Conservation (phyloP, 2,329 filamentous ascomycete species). For the Dryadomyces sulphureus region DNA sequence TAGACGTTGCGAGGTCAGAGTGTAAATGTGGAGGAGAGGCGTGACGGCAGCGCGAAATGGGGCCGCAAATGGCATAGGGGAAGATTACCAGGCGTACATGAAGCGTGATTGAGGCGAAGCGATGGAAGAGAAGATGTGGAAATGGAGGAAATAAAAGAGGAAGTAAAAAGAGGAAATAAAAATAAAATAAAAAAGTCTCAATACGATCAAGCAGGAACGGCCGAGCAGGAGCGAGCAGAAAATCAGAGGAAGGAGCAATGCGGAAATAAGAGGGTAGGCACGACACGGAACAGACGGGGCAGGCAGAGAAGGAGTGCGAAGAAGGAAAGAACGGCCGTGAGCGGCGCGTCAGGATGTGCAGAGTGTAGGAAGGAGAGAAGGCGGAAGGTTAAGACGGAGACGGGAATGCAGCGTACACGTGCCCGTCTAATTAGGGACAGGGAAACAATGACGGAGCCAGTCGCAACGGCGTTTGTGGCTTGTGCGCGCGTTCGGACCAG, state of each 20-base stretch:
- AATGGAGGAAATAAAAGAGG: not conserved
- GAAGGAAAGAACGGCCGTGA: slow-evolving; percentile 9
- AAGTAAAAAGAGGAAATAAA: not conserved
- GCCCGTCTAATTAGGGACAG: not conserved
- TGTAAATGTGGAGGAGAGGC: not conserved
- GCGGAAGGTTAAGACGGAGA: slow-evolving; percentile 6
- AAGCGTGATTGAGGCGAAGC: too few relatives aligned
- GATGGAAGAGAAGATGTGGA: not conserved
- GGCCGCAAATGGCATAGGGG: not conserved
- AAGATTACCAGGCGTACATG: not conserved
- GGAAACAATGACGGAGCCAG: not conserved
- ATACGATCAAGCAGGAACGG: not conserved
- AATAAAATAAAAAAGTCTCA: not conserved
- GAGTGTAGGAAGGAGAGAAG: slow-evolving; percentile 6
- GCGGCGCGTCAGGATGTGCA: slow-evolving; percentile 11
- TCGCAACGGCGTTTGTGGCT: not conserved
- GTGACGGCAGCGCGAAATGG: not conserved
- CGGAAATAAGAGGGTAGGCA: slow-evolving; percentile 5
- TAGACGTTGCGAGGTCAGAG: not conserved
- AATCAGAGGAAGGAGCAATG: not conserved
- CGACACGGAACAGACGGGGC: not conserved
- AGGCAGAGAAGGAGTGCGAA: not conserved
- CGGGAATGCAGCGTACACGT: not conserved
- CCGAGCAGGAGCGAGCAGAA: not conserved
- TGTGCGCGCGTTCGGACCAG: not conserved